Percentiles rank a stretch among this genome's conserved stretches.
phyloP scores from a whole-genome alignment of 768 basidiomycete species.

The Rhizopogon vinicolor region DNA sequence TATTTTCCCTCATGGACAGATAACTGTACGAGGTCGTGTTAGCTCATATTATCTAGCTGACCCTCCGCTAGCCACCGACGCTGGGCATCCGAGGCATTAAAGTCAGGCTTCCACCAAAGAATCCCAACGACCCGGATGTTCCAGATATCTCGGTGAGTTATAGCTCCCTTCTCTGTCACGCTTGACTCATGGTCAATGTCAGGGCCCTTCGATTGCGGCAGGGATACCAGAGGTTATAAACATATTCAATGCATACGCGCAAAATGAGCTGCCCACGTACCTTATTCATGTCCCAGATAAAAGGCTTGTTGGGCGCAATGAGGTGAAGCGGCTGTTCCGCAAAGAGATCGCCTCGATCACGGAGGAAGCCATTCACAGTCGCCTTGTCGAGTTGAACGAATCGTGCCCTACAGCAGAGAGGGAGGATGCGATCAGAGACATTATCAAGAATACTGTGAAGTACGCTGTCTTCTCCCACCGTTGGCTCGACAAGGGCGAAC shows the following conservation, averaged over 20 bases:
- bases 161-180: too few species aligned
- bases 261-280: slow-evolving; percentile 26
- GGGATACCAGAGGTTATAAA: slow-evolving; percentile 21
- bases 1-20: slow-evolving; percentile 24
- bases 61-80: neutral
- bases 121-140: neutral
- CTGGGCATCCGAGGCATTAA: neutral
- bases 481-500: slow-evolving; percentile 26
- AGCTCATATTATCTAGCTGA: neutral
- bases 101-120: neutral
- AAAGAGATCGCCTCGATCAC: slow-evolving; percentile 19
- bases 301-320: slow-evolving; percentile 23
- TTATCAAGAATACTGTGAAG: slow-evolving; percentile 19
- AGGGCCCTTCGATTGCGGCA: slow-evolving; percentile 12
- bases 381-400: slow-evolving; percentile 7
- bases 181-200: neutral
- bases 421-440: slow-evolving; percentile 20
- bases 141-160: neutral
- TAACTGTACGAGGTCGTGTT: slow-evolving; percentile 12
- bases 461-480: slow-evolving; percentile 25
- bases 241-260: slow-evolving; percentile 15
- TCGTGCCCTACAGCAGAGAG: slow-evolving; percentile 18
- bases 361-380: slow-evolving; percentile 14
- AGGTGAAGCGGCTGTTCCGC: slow-evolving; percentile 27
- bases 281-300: slow-evolving; percentile 22